phyloP scores from a whole-genome alignment of 768 basidiomycete genomes.

The Clitopilus hobsonii region DNA sequence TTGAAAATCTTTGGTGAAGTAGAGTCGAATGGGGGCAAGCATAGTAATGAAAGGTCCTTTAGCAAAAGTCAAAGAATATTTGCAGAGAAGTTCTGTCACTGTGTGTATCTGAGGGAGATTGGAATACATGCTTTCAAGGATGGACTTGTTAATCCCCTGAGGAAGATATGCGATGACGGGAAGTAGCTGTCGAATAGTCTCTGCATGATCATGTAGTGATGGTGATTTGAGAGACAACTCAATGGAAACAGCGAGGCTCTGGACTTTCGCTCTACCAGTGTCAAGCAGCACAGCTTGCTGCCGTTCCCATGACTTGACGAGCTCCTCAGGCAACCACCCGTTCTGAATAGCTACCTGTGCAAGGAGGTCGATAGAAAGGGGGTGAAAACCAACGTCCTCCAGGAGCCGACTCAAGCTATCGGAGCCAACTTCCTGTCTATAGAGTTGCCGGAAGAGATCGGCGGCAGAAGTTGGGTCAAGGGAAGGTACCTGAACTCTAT shows the following conservation, averaged over 20 bases:
- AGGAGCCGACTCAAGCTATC: neutral
- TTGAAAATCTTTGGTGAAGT: neutral
- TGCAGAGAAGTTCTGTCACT: neutral
- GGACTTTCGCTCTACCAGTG: neutral
- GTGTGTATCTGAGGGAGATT: neutral
- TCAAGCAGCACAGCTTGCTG: neutral
- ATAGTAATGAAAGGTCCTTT: neutral
- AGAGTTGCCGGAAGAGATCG: neutral
- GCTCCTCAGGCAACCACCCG: neutral
- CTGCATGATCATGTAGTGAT: neutral
- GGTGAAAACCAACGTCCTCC: constrained; percentile 1
- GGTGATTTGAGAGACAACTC: neutral
- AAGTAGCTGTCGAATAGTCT: neutral
- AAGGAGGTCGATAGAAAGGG: constrained; percentile 1
- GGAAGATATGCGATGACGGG: neutral
- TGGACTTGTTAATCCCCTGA: neutral
- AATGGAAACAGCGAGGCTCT: neutral
- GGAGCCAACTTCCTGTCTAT: neutral
- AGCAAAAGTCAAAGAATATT: neutral
- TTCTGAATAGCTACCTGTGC: constrained; percentile 1
- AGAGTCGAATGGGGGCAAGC: constrained; percentile 3
- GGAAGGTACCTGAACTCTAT: neutral
- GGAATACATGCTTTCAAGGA: neutral
- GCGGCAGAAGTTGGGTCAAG: neutral
- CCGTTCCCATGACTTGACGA: neutral